Evolutionary conservation across 371 early-diverging fungal genomes (phyloP), one percentile per base, ranked within the genome.

Genomic region (Lichtheimia corymbifera): DNA sequence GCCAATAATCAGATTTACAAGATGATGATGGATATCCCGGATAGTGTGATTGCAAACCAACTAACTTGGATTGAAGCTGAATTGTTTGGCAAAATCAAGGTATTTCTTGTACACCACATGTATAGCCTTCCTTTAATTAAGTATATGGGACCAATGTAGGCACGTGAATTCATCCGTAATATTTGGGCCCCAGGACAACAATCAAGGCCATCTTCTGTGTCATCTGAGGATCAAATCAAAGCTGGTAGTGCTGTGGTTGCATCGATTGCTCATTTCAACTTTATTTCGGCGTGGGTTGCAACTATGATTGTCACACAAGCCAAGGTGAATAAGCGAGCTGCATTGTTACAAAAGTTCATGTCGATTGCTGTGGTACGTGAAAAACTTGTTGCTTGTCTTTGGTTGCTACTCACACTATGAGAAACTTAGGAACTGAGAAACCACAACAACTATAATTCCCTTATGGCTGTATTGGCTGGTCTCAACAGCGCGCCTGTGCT

Each of bases 401-500:
- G 28, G 53, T 22, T 44, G 53, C 17, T 44, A 45, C 41, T 53
- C 7, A 40, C 18, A 18, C 24, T 22, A 1, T 35, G 17, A 24
- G 49, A 18, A 49, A 18, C 12, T 13, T 58, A 83, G 83, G 73
- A 78, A 40, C 73, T 82, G 15, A 74, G 77, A 40, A 72, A 82
- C 12, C 70, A 77, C 53, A 83, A 83, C 56, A 91, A 91, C 63
- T 91, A 81, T 58, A 90, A 87, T 53, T 82, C 89, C 1, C 55
- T 84, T 18, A 90, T 89, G 89, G 89, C 91, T 7, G 71, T 91
- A 30, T 65, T 91, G 53, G 88, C 89, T 2, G 91, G 90, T 5
- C 74, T 91, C 59, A 90, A 88, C 60, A 85, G 80, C 50, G 87
- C 89, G 0, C 68, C 88, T 14, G 83, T 88, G 30, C 66, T 80